phyloP scores from a whole-genome alignment of 75 land plant genomes.

The Pseudotsuga menziesii region DNA sequence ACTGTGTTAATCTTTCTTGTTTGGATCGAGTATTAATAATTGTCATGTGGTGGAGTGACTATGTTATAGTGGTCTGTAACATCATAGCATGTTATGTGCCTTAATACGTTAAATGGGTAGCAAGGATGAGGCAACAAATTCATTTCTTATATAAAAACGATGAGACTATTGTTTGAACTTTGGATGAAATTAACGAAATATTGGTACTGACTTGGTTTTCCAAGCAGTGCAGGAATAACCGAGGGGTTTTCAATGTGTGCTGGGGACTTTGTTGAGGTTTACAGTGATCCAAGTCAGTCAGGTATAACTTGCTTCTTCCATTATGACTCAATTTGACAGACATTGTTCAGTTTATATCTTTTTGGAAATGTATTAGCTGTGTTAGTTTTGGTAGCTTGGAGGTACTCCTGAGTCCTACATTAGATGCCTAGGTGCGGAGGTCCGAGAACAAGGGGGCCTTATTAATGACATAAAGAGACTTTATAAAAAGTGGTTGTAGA shows the following conservation, averaged over 20 bases:
- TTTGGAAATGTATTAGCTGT: background rate
- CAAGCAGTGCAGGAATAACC: conserved; percentile 89
- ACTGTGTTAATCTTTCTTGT: too few species aligned
- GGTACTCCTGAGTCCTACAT: too few species aligned
- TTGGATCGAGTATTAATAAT: background rate
- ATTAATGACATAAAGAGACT: too few species aligned
- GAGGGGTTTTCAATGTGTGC: conserved; percentile 99
- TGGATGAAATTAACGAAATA: background rate
- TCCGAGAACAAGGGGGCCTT: too few species aligned
- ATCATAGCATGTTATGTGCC: background rate
- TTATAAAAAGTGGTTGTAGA: too few species aligned
- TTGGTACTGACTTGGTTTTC: background rate
- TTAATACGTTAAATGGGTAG: background rate
- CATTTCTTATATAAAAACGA: background rate
- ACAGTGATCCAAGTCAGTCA: conserved; percentile 73
- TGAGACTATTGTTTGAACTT: too few species aligned
- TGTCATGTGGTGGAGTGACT: background rate
- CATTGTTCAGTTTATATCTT: background rate
- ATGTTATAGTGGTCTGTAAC: background rate
- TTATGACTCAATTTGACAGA: background rate
- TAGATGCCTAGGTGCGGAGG: too few species aligned
- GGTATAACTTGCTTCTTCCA: conserved; percentile 33
- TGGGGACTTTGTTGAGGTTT: conserved; percentile 97
- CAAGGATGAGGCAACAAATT: background rate
- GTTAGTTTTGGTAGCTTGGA: too few species aligned